phyloP scores from a whole-genome alignment of 2,329 filamentous ascomycete genomes.

The Alternaria arborescens region DNA sequence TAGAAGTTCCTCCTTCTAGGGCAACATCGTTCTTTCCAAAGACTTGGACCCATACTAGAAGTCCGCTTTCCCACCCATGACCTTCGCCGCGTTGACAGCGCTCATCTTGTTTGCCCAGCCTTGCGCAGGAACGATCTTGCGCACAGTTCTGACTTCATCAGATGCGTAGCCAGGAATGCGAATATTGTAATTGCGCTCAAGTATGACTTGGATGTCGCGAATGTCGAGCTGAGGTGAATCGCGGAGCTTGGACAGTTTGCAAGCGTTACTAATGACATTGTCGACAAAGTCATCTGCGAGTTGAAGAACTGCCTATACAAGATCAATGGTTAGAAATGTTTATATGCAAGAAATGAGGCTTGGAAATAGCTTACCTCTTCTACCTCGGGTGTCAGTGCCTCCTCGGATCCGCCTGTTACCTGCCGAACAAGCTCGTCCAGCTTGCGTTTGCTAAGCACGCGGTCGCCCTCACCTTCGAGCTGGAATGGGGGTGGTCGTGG shows the following conservation, averaged over 20 bases:
- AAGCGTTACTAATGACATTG: slow-evolving; percentile 84
- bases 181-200: slow-evolving; percentile 73
- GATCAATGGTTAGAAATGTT: neutral
- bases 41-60: slow-evolving; percentile 32
- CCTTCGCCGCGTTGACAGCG: slow-evolving; percentile 93
- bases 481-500: slow-evolving; percentile 82
- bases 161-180: slow-evolving; percentile 92
- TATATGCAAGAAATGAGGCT: neutral
- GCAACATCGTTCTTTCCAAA: neutral
- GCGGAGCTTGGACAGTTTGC: slow-evolving; percentile 90
- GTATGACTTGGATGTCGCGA: slow-evolving; percentile 65
- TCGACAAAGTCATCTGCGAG: slow-evolving; percentile 96
- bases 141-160: slow-evolving; percentile 91
- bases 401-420: slow-evolving; percentile 84
- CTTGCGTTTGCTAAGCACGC: slow-evolving; percentile 97
- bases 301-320: slow-evolving; percentile 76
- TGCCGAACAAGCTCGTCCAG: slow-evolving; percentile 94
- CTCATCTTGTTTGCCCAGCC: slow-evolving; percentile 98
- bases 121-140: slow-evolving; percentile 87
- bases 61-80: slow-evolving; percentile 58
- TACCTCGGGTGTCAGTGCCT: slow-evolving; percentile 86
- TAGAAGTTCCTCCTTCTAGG: neutral
- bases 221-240: slow-evolving; percentile 89
- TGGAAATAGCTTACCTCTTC: slow-evolving; percentile 76
- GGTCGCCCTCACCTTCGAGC: slow-evolving; percentile 89